These are phyloP conservation scores for Salvia rosmarinus DNA, from an alignment of 257 asterid species.

Conservation along the genomic window DNA sequence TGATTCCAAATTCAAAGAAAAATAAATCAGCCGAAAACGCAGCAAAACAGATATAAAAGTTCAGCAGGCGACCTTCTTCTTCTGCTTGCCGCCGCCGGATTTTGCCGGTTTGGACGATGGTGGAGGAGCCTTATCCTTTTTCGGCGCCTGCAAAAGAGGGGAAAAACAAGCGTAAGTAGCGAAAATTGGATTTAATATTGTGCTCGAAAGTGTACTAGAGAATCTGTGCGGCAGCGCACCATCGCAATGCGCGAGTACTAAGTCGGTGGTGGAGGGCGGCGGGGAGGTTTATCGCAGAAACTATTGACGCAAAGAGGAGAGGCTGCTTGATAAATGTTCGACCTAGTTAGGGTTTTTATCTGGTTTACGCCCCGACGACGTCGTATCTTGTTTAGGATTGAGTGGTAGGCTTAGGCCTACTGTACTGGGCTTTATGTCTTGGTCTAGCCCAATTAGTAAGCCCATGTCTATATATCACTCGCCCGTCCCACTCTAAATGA, in stretches of 20 bases:
- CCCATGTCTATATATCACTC: neutral
- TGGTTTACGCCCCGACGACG: slow-evolving; percentile 10
- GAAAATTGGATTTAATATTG: neutral
- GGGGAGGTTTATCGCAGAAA: neutral
- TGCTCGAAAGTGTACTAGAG: neutral
- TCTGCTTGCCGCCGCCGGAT: slow-evolving; percentile 92
- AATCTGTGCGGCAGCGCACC: slow-evolving; percentile 30
- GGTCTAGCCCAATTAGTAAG: neutral
- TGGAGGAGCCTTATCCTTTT: slow-evolving; percentile 88
- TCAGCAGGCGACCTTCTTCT: slow-evolving; percentile 71
- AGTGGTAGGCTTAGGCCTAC: slow-evolving; percentile 6
- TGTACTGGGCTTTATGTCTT: neutral
- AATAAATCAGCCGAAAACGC: neutral
- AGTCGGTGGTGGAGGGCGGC: slow-evolving; percentile 26
- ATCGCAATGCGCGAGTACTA: slow-evolving; percentile 25
- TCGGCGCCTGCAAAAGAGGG: slow-evolving; percentile 70
- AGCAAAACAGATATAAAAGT: neutral
- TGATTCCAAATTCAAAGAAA: neutral
- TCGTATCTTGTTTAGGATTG: slow-evolving; percentile 9
- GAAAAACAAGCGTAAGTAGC: neutral
- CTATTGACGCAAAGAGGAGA: neutral
- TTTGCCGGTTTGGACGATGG: slow-evolving; percentile 94
- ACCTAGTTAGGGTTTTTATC: slow-evolving; percentile 41
- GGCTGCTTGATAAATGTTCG: neutral
- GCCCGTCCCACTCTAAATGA: too few relatives aligned